Conservation (phyloP, 2,329 filamentous ascomycete genomes). For the Mollisia scopiformis region DNA sequence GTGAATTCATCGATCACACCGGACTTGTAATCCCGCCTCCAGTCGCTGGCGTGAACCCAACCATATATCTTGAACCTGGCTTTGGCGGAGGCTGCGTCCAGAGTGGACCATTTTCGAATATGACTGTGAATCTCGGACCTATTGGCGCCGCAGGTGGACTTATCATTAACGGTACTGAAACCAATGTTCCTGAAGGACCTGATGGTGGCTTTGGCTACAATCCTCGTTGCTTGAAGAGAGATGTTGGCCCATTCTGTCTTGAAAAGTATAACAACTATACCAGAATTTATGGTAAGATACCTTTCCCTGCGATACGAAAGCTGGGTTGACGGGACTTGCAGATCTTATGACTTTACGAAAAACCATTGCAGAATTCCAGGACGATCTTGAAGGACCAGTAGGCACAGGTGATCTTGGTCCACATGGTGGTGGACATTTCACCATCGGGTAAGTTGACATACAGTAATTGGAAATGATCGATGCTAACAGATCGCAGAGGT, state of each 20-base stretch:
- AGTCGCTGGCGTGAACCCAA: conserved; percentile 19
- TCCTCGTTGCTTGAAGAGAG: conserved; percentile 46
- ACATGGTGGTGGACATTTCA: conserved; percentile 41
- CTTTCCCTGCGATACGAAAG: background rate
- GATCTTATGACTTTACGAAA: conserved; percentile 9
- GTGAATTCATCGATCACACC: conserved; percentile 36
- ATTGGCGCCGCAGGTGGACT: background rate
- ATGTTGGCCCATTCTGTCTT: conserved; percentile 40
- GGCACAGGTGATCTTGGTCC: conserved; percentile 14
- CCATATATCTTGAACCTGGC: conserved; percentile 44
- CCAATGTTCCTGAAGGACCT: background rate
- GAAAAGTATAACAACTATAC: conserved; percentile 39
- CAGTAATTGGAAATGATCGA: background rate
- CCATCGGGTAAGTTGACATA: conserved; percentile 31
- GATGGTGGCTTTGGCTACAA: conserved; percentile 36
- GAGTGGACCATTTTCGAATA: conserved; percentile 47
- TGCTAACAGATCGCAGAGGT: conserved; percentile 33
- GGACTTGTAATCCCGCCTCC: conserved; percentile 7
- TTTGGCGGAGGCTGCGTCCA: conserved; percentile 57
- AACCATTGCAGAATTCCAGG: conserved; percentile 16
- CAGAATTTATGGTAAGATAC: conserved; percentile 31
- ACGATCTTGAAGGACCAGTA: conserved; percentile 33
- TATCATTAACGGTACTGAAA: background rate
- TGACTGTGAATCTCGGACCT: conserved; percentile 25
- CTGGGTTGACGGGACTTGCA: background rate